These are phyloP conservation scores for Punctularia strigosozonata DNA, from an alignment of 768 basidiomycete species.

Conservation along the genomic window DNA sequence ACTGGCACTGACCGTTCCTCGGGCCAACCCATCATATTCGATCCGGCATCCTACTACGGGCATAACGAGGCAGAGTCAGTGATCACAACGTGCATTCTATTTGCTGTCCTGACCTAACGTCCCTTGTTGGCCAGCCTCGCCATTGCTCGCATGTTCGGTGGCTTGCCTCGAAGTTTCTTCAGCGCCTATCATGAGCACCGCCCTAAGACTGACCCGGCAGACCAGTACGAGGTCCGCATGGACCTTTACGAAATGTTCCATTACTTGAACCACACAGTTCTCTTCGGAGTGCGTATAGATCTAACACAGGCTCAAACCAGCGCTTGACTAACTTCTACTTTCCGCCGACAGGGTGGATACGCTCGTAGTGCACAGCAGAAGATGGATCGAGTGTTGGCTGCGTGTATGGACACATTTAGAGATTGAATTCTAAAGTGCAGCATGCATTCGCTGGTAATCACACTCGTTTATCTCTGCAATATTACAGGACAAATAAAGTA, in stretches of 20 bases:
- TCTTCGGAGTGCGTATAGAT: constrained; percentile 54
- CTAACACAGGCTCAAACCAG: background rate
- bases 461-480: too few relatives aligned
- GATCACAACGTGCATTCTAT: background rate
- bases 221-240: constrained; percentile 50
- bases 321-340: background rate
- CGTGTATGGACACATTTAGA: too few relatives aligned
- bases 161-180: constrained; percentile 55
- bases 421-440: too few relatives aligned
- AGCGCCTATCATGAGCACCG: constrained; percentile 48
- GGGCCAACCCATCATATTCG: constrained; percentile 58
- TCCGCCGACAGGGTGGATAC: constrained; percentile 35
- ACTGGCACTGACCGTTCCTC: constrained; percentile 43
- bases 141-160: constrained; percentile 73
- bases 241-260: constrained; percentile 75
- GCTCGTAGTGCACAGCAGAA: constrained; percentile 40
- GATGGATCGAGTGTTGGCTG: constrained; percentile 28
- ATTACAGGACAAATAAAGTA: too few relatives aligned
- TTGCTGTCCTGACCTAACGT: background rate
- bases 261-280: constrained; percentile 69
- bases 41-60: constrained; percentile 70
- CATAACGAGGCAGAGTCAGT: constrained; percentile 76
- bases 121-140: constrained; percentile 37
- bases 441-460: too few relatives aligned
- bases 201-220: constrained; percentile 53